Percentiles rank a stretch among this genome's conserved stretches.
Conservation (phyloP, 805 yeast species). For the Millerozyma acaciae region DNA sequence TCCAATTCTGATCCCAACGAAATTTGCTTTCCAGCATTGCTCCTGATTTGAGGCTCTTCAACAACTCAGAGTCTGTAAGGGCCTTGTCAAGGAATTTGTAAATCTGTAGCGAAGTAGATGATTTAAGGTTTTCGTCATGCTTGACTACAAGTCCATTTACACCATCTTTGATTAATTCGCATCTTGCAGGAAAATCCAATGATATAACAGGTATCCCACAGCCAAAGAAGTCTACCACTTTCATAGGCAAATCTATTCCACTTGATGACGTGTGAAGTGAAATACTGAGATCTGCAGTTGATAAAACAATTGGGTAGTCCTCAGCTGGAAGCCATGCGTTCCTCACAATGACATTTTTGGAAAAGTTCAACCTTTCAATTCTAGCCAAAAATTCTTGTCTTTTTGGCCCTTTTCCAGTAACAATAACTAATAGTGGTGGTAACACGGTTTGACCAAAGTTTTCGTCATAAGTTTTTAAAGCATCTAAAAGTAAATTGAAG, state of each 20-base stretch:
- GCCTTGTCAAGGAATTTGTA: constrained; percentile 21
- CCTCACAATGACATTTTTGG: constrained; percentile 51
- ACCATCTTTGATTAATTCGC: constrained; percentile 68
- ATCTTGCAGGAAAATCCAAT: constrained; percentile 68
- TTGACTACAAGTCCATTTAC: constrained; percentile 60
- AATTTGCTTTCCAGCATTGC: constrained; percentile 66
- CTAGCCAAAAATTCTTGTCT: constrained; percentile 46
- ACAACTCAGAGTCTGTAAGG: constrained; percentile 26
- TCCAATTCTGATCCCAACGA: constrained; percentile 82
- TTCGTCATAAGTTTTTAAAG: constrained; percentile 58
- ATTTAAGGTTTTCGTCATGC: constrained; percentile 10
- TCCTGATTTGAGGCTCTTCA: constrained; percentile 51
- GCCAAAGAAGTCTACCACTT: constrained; percentile 93
- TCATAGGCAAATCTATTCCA: constrained; percentile 96
- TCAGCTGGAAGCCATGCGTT: constrained; percentile 75
- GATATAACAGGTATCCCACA: constrained; percentile 91
- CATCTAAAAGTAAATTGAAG: constrained; percentile 62
- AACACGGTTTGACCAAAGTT: constrained; percentile 12
- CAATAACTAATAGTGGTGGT: constrained; percentile 60
- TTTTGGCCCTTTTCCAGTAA: constrained; percentile 97
- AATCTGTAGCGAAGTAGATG: constrained; percentile 22
- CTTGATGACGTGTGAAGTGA: constrained; percentile 90
- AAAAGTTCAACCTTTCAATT: constrained; percentile 42
- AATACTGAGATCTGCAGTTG: constrained; percentile 79
- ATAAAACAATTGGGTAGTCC: constrained; percentile 74